phyloP scores from a whole-genome alignment of 495 filamentous ascomycete genomes.

The Xylaria castorea region DNA sequence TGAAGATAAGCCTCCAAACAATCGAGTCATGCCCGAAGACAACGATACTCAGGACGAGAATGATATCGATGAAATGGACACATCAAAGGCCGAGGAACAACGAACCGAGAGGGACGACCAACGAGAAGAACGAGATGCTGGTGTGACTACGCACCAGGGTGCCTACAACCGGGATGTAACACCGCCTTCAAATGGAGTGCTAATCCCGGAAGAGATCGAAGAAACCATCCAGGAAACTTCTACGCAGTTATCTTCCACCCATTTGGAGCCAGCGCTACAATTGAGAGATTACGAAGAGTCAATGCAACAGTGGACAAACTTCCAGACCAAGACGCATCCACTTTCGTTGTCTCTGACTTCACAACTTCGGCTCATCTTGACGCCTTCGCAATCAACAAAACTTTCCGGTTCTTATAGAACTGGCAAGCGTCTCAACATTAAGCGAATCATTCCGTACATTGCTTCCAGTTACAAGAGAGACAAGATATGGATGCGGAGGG shows the following conservation, averaged over 20 bases:
- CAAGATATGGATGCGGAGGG: constrained; percentile 99
- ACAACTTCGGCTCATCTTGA: constrained; percentile 92
- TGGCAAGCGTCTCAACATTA: constrained; percentile 97
- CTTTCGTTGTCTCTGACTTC: constrained; percentile 89
- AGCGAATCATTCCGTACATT: constrained; percentile 98
- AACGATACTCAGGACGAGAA: constrained; percentile 56
- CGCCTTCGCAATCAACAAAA: constrained; percentile 93
- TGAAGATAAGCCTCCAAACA: constrained; percentile 57
- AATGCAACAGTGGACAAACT: constrained; percentile 80
- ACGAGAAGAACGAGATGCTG: constrained; percentile 48
- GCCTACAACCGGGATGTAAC: constrained; percentile 44
- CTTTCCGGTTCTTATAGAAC: constrained; percentile 97
- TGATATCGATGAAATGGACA: constrained; percentile 54
- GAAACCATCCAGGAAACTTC: constrained; percentile 76
- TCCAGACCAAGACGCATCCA: constrained; percentile 81
- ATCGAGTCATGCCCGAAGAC: constrained; percentile 51
- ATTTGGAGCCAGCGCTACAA: constrained; percentile 56
- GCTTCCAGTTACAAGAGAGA: constrained; percentile 96
- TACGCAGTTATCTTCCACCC: constrained; percentile 72
- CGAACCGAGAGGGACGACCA: constrained; percentile 51
- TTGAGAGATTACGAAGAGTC: constrained; percentile 63
- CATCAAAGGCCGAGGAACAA: constrained; percentile 41
- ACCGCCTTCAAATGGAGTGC: constrained; percentile 31
- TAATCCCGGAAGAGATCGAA: constrained; percentile 47
- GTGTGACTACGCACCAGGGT: constrained; percentile 58